Evolutionary conservation across 208 protist species (phyloP).

Genomic region (Tritrichomonas foetus): DNA sequence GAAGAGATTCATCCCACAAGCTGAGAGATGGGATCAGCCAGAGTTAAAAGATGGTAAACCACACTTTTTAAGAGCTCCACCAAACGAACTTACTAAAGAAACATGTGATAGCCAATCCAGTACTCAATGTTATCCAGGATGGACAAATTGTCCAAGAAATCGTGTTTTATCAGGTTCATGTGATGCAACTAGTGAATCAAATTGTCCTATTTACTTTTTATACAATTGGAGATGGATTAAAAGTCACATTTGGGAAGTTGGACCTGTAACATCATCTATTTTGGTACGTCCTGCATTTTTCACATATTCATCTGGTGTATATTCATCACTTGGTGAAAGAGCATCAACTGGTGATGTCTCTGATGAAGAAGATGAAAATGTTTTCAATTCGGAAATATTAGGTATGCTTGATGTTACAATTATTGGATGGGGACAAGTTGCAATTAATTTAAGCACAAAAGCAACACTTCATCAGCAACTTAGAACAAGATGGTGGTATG

Average conservation of each 20-base stretch:
- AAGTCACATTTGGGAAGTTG: background rate
- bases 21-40: background rate
- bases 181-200: background rate
- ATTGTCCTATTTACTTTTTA: background rate
- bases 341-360: background rate
- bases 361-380: background rate
- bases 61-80: background rate
- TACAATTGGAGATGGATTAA: background rate
- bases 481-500: background rate
- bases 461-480: background rate
- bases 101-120: background rate
- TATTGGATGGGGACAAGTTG: background rate
- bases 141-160: background rate
- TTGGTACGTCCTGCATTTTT: background rate
- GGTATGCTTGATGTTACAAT: background rate
- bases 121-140: background rate
- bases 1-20: background rate
- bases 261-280: background rate
- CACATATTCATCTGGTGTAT: background rate
- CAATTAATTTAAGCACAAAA: background rate
- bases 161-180: background rate
- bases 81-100: too few relatives aligned
- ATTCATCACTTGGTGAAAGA: background rate
- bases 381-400: background rate
- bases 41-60: background rate